A percentile compares a stretch with the other conserved stretches of the same genome.
phyloP scores from a whole-genome alignment of 2,329 filamentous ascomycete genomes.

The Xylariaceae sp. region DNA sequence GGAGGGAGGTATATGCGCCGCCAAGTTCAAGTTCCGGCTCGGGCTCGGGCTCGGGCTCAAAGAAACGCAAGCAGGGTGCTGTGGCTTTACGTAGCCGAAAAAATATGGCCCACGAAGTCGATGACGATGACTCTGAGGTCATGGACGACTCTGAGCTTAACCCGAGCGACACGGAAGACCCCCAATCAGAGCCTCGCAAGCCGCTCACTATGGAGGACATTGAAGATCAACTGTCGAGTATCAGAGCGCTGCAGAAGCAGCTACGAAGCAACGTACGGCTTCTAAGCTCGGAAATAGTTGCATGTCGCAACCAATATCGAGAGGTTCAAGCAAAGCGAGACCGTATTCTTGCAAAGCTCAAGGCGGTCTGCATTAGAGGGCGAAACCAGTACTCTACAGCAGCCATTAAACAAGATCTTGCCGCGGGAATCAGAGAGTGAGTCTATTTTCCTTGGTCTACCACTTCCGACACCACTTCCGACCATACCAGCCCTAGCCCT shows the following conservation, averaged over 20 bases:
- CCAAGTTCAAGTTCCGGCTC: slow-evolving; percentile 35
- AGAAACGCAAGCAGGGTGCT: slow-evolving; percentile 38
- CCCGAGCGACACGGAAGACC: slow-evolving; percentile 25
- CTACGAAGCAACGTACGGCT: slow-evolving; percentile 26
- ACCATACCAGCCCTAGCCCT: too few species aligned
- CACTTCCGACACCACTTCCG: background rate
- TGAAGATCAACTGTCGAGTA: slow-evolving; percentile 24
- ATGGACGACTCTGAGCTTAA: slow-evolving; percentile 26
- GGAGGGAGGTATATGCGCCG: too few species aligned
- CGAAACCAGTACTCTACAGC: slow-evolving; percentile 51
- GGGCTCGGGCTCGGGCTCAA: slow-evolving; percentile 26
- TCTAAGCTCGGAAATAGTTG: slow-evolving; percentile 32
- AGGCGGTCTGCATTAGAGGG: slow-evolving; percentile 42
- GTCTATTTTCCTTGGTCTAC: slow-evolving; percentile 7
- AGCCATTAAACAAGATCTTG: slow-evolving; percentile 54
- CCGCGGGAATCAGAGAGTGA: slow-evolving; percentile 51
- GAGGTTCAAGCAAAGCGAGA: slow-evolving; percentile 25
- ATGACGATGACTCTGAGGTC: slow-evolving; percentile 22
- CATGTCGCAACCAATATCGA: slow-evolving; percentile 31
- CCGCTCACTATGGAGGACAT: slow-evolving; percentile 40
- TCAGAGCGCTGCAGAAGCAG: slow-evolving; percentile 31
- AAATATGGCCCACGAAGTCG: slow-evolving; percentile 7
- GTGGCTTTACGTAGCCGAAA: slow-evolving; percentile 15
- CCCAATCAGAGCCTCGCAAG: slow-evolving; percentile 20
- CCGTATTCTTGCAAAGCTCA: slow-evolving; percentile 27